These are phyloP conservation scores for Wallacemonas sp. DNA, from an alignment of 208 protist genomes.

Conservation along the genomic window DNA sequence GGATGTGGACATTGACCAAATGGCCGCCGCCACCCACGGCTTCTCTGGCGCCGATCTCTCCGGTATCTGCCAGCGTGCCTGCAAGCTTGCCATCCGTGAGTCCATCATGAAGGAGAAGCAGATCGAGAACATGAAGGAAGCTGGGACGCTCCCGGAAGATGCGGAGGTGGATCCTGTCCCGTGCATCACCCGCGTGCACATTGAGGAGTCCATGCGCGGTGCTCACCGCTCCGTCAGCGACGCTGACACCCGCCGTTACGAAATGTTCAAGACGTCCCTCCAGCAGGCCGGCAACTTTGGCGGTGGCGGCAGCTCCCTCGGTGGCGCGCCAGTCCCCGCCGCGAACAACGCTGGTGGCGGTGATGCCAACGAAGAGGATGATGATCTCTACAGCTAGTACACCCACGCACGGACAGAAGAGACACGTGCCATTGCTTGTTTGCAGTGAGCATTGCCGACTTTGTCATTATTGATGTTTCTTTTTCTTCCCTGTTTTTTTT, in stretches of 20 bases:
- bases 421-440: neutral
- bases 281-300: slow-evolving; percentile 78
- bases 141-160: slow-evolving; percentile 55
- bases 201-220: slow-evolving; percentile 91
- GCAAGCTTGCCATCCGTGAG: slow-evolving; percentile 92
- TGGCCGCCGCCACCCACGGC: slow-evolving; percentile 97
- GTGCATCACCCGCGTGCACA: slow-evolving; percentile 88
- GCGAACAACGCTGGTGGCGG: slow-evolving; percentile 11
- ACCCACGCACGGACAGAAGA: neutral
- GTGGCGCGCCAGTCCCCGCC: slow-evolving; percentile 15
- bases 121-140: slow-evolving; percentile 66
- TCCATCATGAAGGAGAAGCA: slow-evolving; percentile 90
- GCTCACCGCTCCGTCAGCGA: slow-evolving; percentile 92
- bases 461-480: slow-evolving; percentile 2
- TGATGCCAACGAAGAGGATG: slow-evolving; percentile 35
- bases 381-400: slow-evolving; percentile 51
- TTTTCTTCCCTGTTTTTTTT: slow-evolving; percentile 12
- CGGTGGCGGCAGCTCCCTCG: slow-evolving; percentile 15
- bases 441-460: slow-evolving; percentile 7
- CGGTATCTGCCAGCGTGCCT: slow-evolving; percentile 90
- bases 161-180: slow-evolving; percentile 88
- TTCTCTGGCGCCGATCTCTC: slow-evolving; percentile 99
- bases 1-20: slow-evolving; percentile 96
- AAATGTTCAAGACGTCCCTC: slow-evolving; percentile 91
- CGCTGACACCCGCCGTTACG: slow-evolving; percentile 91